Evolutionary conservation across 768 basidiomycete genomes (phyloP), one percentile per base, ranked within the genome.

Genomic region (Rhizopogon vulgaris): DNA sequence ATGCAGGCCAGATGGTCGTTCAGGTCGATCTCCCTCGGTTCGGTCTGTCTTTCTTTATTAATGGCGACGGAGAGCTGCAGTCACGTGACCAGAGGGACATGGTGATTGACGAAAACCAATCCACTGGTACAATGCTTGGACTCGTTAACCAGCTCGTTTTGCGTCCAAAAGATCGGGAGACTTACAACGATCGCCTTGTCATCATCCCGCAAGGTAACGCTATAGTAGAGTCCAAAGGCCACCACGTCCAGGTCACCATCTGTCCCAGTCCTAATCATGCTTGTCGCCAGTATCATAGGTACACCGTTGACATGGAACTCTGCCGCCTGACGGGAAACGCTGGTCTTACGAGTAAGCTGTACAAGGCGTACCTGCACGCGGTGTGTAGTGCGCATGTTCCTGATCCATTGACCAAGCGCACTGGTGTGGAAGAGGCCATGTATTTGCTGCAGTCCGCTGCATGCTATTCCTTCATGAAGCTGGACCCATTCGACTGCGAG

Each of bases 341-440:
- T 5, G 62, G 52, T 11, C 42, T 68, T 25, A 48, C 28, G 1
- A 61, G 58, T 50, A 54, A 50, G 25, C 61, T 72, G 11, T 73
- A 64, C 54, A 67, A 62, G 42, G 63, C 67, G 2, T 71, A 73
- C 41, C 60, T 79, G 6, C 78, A 79, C 50, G 70, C 71, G 4
- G 43, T 72, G 17, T 77, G 71, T 0, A 71, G 70, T 28, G 66
- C 66, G 36, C 42, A 43, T 12, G n/a, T 43, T 18, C 45, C 54
- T 12, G 78, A 79, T 56, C 74, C 75, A 0, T 60, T 79, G 38
- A 74, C 71, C 0, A 53, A 54, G 2, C 68, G 69, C 11, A 74
- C 72, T 0, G 78, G 78, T 9, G 65, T 67, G 3, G 67, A 72
- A 43, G 67, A 75, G 49, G 74, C 75, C 1, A 57, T 77, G n/a